Evolutionary conservation across 139 green algal genomes (phyloP).

Genomic region (Gonium pectorale): DNA sequence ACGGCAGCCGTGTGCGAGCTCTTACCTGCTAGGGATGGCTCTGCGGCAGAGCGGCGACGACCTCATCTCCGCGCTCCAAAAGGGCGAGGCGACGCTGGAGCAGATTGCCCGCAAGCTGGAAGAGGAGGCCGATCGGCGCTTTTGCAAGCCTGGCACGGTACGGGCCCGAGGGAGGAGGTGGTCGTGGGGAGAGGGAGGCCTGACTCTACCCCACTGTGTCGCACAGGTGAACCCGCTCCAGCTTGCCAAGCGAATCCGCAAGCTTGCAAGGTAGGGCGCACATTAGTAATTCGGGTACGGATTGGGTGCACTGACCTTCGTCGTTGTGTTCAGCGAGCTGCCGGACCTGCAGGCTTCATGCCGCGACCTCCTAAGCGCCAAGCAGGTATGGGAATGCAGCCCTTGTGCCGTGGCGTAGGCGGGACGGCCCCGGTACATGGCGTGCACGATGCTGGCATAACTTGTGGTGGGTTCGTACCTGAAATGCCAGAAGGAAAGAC

Average conservation of each 20-base stretch:
- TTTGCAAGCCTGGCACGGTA: slow-evolving; percentile 1
- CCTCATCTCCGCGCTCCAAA: not conserved
- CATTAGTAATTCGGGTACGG: too few species aligned
- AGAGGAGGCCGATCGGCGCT: slow-evolving; percentile 24
- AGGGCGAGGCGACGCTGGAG: slow-evolving; percentile 2
- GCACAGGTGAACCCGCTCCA: slow-evolving; percentile 16
- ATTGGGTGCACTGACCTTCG: not conserved
- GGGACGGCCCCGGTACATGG: not conserved
- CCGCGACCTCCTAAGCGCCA: slow-evolving; percentile 18
- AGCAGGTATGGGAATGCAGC: slow-evolving; percentile 19
- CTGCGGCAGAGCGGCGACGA: slow-evolving; percentile 1
- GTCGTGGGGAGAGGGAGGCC: not conserved
- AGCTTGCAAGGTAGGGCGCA: not conserved
- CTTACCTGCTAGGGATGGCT: not conserved
- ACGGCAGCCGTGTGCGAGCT: not conserved
- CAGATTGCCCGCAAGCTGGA: slow-evolving; percentile 25
- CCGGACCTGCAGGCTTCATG: slow-evolving; percentile 20
- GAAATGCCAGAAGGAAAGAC: too few species aligned
- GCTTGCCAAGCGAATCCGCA: not conserved
- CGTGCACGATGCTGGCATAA: not conserved
- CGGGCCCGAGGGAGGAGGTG: not conserved
- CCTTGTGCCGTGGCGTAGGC: not conserved
- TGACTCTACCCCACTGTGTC: not conserved
- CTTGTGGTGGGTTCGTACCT: too few species aligned
- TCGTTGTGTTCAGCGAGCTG: not conserved